Evolutionary conservation across 345 rosid species (phyloP), one percentile per base, ranked within the genome.

Genomic region (Rhodamnia argentea): DNA sequence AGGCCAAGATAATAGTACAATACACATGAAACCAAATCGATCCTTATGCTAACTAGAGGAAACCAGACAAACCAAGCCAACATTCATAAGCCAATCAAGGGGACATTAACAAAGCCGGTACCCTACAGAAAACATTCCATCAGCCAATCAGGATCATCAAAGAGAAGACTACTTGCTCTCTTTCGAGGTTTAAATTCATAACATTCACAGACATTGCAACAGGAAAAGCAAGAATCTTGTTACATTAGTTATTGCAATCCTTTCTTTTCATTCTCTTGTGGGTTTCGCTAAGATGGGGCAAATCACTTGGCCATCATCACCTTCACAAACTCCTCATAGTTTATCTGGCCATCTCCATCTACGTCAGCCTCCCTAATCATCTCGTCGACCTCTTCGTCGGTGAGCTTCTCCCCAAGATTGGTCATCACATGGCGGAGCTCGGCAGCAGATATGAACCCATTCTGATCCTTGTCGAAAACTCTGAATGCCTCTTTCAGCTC

Each of bases 341-440:
- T 91, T 52, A 91, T 91, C 88, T 91, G 93, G 42, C 93, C 93
- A 86, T 91, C 93, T 18, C 93, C 93, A 55, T 91, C 93, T 27
- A 91, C 93, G 85, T 91, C 93, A 56, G 93, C 93, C 84, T 91
- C 93, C 75, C 90, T 86, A 47, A 91, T 91, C 93, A 91, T 91
- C 90, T 91, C 93, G 23, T 91, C 93, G 0, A 91, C 93, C 82
- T 91, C 93, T 60, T 91, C 93, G n/a, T 91, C 93, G 0, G 93
- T 91, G 26, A 91, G 93, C 91, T 91, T 91, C 93, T 91, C 93
- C 13, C 93, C 93, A 4, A 91, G 93, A 82, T 91, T 91, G 10
- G 93, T 91, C 93, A 91, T 91, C 84, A 91, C 93, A 59, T 91
- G 93, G 84, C 91, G 91, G 26, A 91, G 89, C 90, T 91, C 93